Conservation (phyloP, 805 yeast species). For the Zygotorulaspora sp. region DNA sequence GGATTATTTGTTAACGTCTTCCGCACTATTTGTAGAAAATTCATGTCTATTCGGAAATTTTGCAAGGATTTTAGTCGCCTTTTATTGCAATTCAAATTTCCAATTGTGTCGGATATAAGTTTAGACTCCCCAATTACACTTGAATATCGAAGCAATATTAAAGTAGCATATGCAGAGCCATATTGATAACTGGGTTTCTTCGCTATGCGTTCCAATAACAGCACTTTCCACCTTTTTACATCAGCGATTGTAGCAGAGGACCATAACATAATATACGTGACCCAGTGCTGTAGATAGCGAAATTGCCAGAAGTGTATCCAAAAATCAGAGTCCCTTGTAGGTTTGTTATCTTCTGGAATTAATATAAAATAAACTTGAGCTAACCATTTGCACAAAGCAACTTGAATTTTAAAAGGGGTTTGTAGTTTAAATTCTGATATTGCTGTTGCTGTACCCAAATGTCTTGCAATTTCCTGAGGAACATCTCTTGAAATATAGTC, state of each 20-base stretch:
- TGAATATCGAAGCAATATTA: slow-evolving; percentile 22
- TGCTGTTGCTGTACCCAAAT: slow-evolving; percentile 31
- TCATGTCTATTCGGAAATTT: slow-evolving; percentile 13
- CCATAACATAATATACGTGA: slow-evolving; percentile 36
- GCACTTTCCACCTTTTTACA: slow-evolving; percentile 31
- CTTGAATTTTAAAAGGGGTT: slow-evolving; percentile 26
- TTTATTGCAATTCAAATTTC: slow-evolving; percentile 16
- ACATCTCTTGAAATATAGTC: slow-evolving; percentile 25
- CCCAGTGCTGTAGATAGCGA: slow-evolving; percentile 34
- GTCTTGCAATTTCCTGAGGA: slow-evolving; percentile 28
- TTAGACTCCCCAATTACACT: slow-evolving; percentile 16
- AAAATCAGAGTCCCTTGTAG: slow-evolving; percentile 20
- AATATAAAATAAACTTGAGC: slow-evolving; percentile 30
- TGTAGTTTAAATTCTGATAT: slow-evolving; percentile 19
- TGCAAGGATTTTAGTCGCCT: slow-evolving; percentile 18
- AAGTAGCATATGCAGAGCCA: slow-evolving; percentile 19
- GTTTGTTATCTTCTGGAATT: slow-evolving; percentile 14
- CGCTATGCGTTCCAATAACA: slow-evolving; percentile 22
- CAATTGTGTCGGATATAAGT: slow-evolving; percentile 12
- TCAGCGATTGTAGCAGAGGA: slow-evolving; percentile 27
- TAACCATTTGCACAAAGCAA: slow-evolving; percentile 34
- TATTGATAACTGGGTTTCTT: slow-evolving; percentile 23
- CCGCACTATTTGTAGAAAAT: slow-evolving; percentile 12
- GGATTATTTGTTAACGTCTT: slow-evolving; percentile 12
- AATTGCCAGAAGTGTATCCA: slow-evolving; percentile 37